A percentile compares a stretch with the other conserved stretches of the same genome.
Evolutionary conservation across 2,329 filamentous ascomycete species (phyloP).

Genomic region (Trichoderma sp.): DNA sequence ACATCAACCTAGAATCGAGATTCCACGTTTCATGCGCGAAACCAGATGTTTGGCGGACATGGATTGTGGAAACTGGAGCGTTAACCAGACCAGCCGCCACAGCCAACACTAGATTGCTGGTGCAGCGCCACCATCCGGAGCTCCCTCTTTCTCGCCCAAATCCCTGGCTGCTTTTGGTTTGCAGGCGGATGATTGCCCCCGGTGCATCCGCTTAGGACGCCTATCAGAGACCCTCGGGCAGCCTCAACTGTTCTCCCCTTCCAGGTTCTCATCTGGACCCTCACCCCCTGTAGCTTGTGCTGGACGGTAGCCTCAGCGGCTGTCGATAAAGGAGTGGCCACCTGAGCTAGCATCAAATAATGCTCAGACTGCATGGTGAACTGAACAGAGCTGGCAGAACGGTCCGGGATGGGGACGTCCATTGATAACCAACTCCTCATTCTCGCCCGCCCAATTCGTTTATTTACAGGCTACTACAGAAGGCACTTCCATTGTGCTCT

Average conservation of each 20-base stretch:
- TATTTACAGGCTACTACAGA: not conserved
- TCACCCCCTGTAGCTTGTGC: not conserved
- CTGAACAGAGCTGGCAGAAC: not conserved
- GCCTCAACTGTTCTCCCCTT: not conserved
- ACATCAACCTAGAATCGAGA: not conserved
- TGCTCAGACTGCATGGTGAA: not conserved
- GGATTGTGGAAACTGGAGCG: not conserved
- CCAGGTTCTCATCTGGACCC: not conserved
- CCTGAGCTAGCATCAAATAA: not conserved
- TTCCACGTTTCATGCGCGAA: conserved; percentile 13
- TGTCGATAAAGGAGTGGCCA: not conserved
- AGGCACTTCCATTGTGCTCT: not conserved
- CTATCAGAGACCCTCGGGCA: conserved; percentile 5
- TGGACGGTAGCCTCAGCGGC: conserved; percentile 8
- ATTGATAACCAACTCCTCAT: not conserved
- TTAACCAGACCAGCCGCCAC: not conserved
- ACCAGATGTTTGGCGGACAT: conserved; percentile 3
- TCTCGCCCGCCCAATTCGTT: not conserved
- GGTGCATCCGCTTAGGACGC: conserved; percentile 1
- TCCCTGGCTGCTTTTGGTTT: not conserved
- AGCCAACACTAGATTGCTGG: not conserved
- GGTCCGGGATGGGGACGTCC: not conserved
- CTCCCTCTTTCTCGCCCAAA: not conserved
- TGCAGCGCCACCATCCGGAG: not conserved
- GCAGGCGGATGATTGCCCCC: conserved; percentile 18